Percentiles rank a stretch among this genome's conserved stretches.
Evolutionary conservation across 2,329 filamentous ascomycete species (phyloP).

Genomic region (Sporothrix dimorphospora): DNA sequence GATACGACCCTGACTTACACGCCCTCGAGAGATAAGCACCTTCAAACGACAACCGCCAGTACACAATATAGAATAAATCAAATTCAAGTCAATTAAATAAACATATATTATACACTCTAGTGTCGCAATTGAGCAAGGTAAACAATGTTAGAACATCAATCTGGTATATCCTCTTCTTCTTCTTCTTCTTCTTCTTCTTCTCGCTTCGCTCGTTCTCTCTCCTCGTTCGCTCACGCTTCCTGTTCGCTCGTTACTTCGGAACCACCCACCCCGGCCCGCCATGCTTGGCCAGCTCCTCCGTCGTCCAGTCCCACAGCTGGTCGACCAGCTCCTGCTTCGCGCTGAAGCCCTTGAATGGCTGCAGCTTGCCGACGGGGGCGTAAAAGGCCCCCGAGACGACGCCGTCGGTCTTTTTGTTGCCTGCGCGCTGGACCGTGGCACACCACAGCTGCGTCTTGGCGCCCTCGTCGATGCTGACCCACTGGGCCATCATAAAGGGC

Average conservation of each 20-base stretch:
- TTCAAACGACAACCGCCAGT: not conserved
- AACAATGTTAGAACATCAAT: not conserved
- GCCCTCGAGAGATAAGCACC: not conserved
- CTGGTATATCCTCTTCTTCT: not conserved
- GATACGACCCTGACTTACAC: not conserved
- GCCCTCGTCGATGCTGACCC: conserved; percentile 38
- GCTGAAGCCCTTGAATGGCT: conserved; percentile 34
- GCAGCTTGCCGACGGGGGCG: conserved; percentile 40
- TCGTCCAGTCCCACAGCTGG: conserved; percentile 47
- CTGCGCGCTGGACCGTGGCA: conserved; percentile 36
- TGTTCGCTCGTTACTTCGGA: not conserved
- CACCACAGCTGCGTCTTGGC: conserved; percentile 51
- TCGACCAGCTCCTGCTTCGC: conserved; percentile 40
- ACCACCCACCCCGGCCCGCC: conserved; percentile 17
- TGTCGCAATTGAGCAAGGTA: not conserved
- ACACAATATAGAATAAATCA: not conserved
- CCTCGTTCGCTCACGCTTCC: not conserved
- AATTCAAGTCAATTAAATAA: not conserved
- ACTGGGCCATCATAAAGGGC: conserved; percentile 25
- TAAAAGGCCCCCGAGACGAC: conserved; percentile 41
- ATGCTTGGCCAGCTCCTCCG: conserved; percentile 34
- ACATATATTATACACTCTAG: not conserved
- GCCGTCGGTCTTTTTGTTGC: conserved; percentile 29
- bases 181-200: not conserved
- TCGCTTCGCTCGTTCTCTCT: not conserved